Percentiles rank a stretch among this genome's conserved stretches.
phyloP scores from a whole-genome alignment of 2,329 filamentous ascomycete species.

The Alternaria tenuissima region DNA sequence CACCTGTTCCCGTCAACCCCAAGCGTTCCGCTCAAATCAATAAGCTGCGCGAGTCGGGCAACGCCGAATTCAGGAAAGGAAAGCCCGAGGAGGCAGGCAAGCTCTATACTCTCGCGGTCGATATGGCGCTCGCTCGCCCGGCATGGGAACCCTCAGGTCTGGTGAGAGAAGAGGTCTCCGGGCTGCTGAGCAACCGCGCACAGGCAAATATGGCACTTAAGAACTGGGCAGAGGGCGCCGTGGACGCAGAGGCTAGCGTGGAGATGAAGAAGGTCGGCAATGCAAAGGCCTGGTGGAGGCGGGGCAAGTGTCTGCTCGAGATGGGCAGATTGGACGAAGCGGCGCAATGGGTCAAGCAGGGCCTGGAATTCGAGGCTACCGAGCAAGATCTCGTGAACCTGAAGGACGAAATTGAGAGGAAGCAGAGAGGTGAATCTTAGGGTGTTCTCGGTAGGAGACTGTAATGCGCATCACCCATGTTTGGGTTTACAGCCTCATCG shows the following conservation, averaged over 20 bases:
- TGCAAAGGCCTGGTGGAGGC: slow-evolving; percentile 92
- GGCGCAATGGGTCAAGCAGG: slow-evolving; percentile 76
- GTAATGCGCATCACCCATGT: neutral
- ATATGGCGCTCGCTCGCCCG: slow-evolving; percentile 85
- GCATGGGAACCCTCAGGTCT: slow-evolving; percentile 87
- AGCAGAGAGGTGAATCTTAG: slow-evolving; percentile 35
- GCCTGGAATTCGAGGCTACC: slow-evolving; percentile 81
- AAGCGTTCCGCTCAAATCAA: slow-evolving; percentile 87
- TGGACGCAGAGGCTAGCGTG: slow-evolving; percentile 87
- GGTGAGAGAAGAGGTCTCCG: slow-evolving; percentile 82
- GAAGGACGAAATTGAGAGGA: slow-evolving; percentile 57
- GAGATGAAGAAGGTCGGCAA: slow-evolving; percentile 88
- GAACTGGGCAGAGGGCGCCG: slow-evolving; percentile 83
- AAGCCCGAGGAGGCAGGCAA: slow-evolving; percentile 77
- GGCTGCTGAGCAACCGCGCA: slow-evolving; percentile 84
- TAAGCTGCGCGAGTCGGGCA: slow-evolving; percentile 90
- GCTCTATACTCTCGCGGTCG: slow-evolving; percentile 84
- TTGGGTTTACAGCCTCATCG: neutral
- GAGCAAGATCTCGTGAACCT: slow-evolving; percentile 52
- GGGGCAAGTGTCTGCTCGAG: slow-evolving; percentile 84
- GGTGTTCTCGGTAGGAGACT: neutral
- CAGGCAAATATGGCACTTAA: slow-evolving; percentile 87
- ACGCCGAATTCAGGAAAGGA: slow-evolving; percentile 80
- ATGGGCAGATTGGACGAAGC: slow-evolving; percentile 91
- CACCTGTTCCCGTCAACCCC: slow-evolving; percentile 89